Conservation (phyloP, 768 basidiomycete genomes). For the Ephemerocybe angulata region DNA sequence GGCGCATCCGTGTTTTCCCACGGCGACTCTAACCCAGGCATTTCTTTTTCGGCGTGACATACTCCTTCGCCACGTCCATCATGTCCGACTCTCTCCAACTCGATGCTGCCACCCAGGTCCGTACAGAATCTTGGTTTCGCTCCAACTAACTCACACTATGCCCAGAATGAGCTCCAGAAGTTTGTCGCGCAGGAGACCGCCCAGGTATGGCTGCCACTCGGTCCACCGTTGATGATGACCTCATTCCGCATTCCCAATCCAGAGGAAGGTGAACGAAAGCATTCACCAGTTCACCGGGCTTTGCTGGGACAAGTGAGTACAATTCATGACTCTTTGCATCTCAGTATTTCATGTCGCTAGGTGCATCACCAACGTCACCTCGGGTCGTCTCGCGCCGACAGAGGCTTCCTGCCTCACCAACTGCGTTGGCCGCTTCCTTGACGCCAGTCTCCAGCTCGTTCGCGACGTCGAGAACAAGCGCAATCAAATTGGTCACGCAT, state of each 20-base stretch:
- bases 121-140: constrained; percentile 5
- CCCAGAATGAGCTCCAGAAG: constrained; percentile 3
- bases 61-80: constrained; percentile 13
- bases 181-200: constrained; percentile 2
- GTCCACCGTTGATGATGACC: background rate
- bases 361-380: constrained; percentile 77
- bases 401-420: constrained; percentile 84
- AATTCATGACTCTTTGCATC: constrained; percentile 4
- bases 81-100: constrained; percentile 53
- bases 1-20: constrained; percentile 6
- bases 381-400: constrained; percentile 69
- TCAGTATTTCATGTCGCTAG: constrained; percentile 32
- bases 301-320: constrained; percentile 93
- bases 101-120: constrained; percentile 75
- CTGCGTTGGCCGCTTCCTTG: constrained; percentile 91
- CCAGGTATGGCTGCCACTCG: background rate
- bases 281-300: constrained; percentile 78
- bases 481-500: constrained; percentile 14
- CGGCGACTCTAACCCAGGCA: constrained; percentile 8
- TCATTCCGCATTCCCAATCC: constrained; percentile 9
- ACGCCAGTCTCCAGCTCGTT: constrained; percentile 80
- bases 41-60: constrained; percentile 2
- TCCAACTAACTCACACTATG: background rate
- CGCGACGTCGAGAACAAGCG: constrained; percentile 54
- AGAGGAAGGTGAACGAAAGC: constrained; percentile 71